Base-by-base conservation (phyloP, 176 grass and related monocot species). In the Cocos nucifera region DNA sequence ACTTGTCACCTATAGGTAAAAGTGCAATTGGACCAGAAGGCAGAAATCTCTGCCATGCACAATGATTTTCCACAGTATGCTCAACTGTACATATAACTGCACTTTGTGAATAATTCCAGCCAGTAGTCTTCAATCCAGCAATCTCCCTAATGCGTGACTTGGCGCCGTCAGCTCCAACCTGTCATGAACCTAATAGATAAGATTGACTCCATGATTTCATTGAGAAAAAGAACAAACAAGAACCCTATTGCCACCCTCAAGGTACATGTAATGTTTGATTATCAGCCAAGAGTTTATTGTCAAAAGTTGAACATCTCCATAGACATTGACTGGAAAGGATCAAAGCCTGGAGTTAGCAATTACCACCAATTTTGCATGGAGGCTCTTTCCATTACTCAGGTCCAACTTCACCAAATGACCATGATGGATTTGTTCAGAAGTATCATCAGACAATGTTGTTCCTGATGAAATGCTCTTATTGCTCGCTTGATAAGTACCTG, bases 31-130 rank as follows among this genome's bases (percentile, higher is more conserved):
- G 93, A 63, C 93, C 93, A 49, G 76, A 75, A 57, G 93, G 84
- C 8, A 98, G 93, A 88, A 98, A 98, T 61, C 93, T 98, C 62
- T 98, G 84, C 84, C 87, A 98, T 26, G 93, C 93, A 78, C 56
- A 80, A 51, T 78, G 61, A 65, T 92, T 92, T 82, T 78, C 66
- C 6, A 15, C 23, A 26, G 15, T 65, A 76, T 91, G 93, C 59
- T 98, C 76, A 20, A 98, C 93, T 53, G 87, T 98, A 60, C 87
- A 98, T 62, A 98, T 92, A 59, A 98, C 61, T 28, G 73, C 93
- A 78, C 69, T 88, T 60, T 97, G 87, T 8, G 73, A 50, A 67
- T 98, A 98, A 69, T 70, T 83, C 93, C 87, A 92, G 17, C 93
- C 81, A 25, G 84, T 85, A 61, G 93, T 90, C 65, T 77, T 83